Percentiles rank a stretch among this genome's conserved stretches.
Conservation (phyloP, 176 grass and related monocot species). For the Saccharum officinarum region DNA sequence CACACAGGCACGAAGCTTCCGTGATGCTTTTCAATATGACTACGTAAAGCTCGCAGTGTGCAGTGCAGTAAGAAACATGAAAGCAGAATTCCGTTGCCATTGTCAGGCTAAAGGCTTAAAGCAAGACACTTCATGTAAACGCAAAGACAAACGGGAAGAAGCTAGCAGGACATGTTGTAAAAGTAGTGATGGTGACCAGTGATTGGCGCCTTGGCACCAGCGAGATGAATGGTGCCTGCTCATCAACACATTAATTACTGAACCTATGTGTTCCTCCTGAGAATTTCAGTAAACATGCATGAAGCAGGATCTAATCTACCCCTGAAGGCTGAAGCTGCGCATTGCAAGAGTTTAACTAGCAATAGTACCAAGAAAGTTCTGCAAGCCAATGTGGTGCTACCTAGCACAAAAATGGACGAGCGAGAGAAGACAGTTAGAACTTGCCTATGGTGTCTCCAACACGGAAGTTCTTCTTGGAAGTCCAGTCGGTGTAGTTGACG, state of each 20-base stretch:
- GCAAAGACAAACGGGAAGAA: slow-evolving; percentile 22
- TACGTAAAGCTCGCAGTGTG: neutral
- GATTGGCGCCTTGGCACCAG: neutral
- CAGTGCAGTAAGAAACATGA: neutral
- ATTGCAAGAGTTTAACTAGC: neutral
- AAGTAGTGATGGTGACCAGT: slow-evolving; percentile 20
- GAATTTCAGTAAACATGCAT: neutral
- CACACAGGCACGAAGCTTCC: neutral
- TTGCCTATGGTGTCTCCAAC: slow-evolving; percentile 68
- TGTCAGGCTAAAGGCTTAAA: slow-evolving; percentile 9
- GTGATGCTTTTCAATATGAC: slow-evolving; percentile 22
- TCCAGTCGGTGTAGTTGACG: slow-evolving; percentile 71
- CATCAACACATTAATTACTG: neutral
- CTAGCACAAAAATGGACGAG: neutral
- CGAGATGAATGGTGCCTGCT: neutral
- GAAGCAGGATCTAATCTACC: neutral
- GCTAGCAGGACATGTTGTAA: neutral
- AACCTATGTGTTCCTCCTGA: neutral
- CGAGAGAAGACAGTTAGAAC: slow-evolving; percentile 5
- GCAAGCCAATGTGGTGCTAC: neutral
- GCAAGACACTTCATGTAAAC: neutral
- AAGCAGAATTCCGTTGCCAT: neutral
- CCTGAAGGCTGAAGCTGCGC: neutral
- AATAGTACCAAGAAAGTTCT: neutral
- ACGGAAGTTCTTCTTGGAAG: slow-evolving; percentile 42